Evolutionary conservation across 805 yeast genomes (phyloP), one percentile per base, ranked within the genome.

Genomic region (Ogataea polymorpha): DNA sequence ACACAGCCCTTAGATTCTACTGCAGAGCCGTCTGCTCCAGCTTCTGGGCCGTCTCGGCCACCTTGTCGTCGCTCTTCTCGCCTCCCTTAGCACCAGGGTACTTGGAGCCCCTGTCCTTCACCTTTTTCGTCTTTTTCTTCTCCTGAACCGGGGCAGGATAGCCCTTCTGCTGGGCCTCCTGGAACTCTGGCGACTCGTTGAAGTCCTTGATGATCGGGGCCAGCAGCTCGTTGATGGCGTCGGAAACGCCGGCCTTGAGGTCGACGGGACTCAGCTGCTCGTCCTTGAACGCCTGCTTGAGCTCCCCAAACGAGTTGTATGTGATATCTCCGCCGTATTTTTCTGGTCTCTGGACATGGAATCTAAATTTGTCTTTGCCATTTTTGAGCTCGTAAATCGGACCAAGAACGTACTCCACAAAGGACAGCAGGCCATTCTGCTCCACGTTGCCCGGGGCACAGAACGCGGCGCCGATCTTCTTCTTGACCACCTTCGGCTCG

Each of bases 361-460:
- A 87, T 38, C 72, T 68, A 52, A 88, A 85, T 32, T 65, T 63
- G 15, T 74, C 79, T 26, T 71, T 69, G 24, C 76, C 85, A 25
- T 71, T 50, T 63, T 83, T 80, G 58, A 91, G 74, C 63, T 81
- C 90, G 58, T 86, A 82, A 50, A 90, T 82, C 51, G 99, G 99
- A 47, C 80, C 80, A 35, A 91, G 65, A 37, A 91, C 96, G 57
- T 73, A 80, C 65, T 91, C 85, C 44, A 90, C 70, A 60, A 93
- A 91, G 0, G 97, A 78, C 42, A 93, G 68, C 45, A 93, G 71
- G 27, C 99, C 99, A 59, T 93, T 93, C 50, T 86, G 95, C 54
- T 84, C 93, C 32, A 89, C 82, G 48, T 74, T 82, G 58, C 98
- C 98, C 18, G 98, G 96, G 17, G 96, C 90, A 70, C 97, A 93